Percentiles rank a stretch among this genome's conserved stretches.
Evolutionary conservation across 2,329 filamentous ascomycete species (phyloP).

Genomic region (Tolypocladium paradoxum): DNA sequence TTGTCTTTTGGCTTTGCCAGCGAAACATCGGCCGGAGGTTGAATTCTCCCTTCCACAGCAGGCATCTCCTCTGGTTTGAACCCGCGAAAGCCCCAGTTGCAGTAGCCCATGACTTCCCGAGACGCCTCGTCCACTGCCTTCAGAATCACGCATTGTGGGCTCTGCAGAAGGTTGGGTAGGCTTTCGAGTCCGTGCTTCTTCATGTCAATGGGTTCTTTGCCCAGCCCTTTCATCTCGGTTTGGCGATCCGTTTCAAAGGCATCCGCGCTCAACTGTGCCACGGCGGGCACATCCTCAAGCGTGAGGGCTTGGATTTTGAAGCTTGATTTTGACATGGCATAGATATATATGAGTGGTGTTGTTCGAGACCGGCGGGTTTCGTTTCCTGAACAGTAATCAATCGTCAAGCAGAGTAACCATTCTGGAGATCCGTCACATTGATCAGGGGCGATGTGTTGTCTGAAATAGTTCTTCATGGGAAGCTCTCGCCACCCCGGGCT

Average conservation of each 20-base stretch:
- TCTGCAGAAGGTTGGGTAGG: conserved; percentile 12
- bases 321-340: conserved; percentile 8
- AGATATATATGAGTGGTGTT: neutral
- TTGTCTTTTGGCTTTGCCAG: neutral
- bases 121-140: conserved; percentile 20
- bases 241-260: conserved; percentile 22
- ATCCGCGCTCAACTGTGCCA: conserved; percentile 16
- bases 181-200: conserved; percentile 12
- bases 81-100: conserved; percentile 20
- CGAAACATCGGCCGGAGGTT: conserved; percentile 1
- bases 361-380: neutral
- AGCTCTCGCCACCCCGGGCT: neutral
- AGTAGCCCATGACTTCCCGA: conserved; percentile 17
- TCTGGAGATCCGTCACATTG: neutral
- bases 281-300: conserved; percentile 16
- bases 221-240: conserved; percentile 23
- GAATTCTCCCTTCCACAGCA: conserved; percentile 5
- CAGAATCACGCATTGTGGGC: conserved; percentile 14
- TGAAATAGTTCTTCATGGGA: neutral
- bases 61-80: conserved; percentile 14
- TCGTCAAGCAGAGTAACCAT: neutral
- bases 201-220: conserved; percentile 16
- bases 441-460: neutral
- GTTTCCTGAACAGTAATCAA: neutral
- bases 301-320: conserved; percentile 12